Percentiles rank a stretch among this genome's conserved stretches.
phyloP scores from a whole-genome alignment of 805 yeast species.

The Peterozyma xylosa region DNA sequence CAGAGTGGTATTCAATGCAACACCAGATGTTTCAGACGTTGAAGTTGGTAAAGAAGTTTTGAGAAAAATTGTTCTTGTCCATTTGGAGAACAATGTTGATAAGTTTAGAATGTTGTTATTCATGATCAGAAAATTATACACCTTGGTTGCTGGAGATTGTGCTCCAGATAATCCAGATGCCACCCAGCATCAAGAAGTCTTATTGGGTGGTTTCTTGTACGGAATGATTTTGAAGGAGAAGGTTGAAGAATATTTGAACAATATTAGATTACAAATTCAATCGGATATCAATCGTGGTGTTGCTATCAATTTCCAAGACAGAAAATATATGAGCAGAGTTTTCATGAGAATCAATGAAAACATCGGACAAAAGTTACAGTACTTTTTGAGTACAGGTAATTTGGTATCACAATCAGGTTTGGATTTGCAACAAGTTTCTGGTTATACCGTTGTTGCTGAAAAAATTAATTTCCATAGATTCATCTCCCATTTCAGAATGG shows the following conservation, averaged over 20 bases:
- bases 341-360: constrained; percentile 80
- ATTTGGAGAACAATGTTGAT: constrained; percentile 64
- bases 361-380: constrained; percentile 90
- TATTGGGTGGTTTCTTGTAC: constrained; percentile 91
- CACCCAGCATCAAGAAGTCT: constrained; percentile 95
- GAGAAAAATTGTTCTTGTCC: constrained; percentile 81
- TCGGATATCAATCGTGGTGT: constrained; percentile 74
- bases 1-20: constrained; percentile 84
- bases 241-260: constrained; percentile 83
- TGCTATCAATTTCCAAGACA: constrained; percentile 76
- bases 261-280: constrained; percentile 65
- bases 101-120: constrained; percentile 83
- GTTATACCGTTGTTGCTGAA: constrained; percentile 98
- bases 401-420: constrained; percentile 94
- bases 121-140: constrained; percentile 92
- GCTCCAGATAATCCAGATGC: constrained; percentile 98
- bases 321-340: constrained; percentile 75
- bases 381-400: constrained; percentile 94
- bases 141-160: constrained; percentile 95
- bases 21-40: constrained; percentile 80
- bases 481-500: constrained; percentile 98
- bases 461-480: constrained; percentile 96
- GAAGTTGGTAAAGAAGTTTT: constrained; percentile 88
- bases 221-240: constrained; percentile 97
- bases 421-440: constrained; percentile 96